Percentiles rank a stretch among this genome's conserved stretches.
Conservation (phyloP, 2,329 filamentous ascomycete species). For the Pleurostoma richardsiae region DNA sequence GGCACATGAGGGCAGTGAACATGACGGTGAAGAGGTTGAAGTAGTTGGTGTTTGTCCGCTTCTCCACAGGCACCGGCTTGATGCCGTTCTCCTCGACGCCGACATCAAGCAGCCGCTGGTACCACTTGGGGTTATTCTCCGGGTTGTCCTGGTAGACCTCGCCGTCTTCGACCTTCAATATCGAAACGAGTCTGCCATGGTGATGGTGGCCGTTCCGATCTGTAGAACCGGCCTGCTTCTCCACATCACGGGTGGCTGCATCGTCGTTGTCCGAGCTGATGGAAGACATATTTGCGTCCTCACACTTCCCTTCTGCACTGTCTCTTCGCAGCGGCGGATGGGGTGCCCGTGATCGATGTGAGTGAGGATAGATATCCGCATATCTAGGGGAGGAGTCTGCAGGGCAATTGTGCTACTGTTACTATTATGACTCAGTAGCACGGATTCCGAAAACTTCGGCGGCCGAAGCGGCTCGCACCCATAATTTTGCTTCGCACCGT, state of each 20-base stretch:
- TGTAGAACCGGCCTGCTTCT: constrained; percentile 8
- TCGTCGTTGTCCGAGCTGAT: background rate
- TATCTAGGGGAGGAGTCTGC: too few relatives aligned
- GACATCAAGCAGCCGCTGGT: constrained; percentile 33
- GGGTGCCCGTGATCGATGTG: background rate
- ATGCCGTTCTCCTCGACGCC: constrained; percentile 51
- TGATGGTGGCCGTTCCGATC: background rate
- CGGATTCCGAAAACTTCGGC: too few relatives aligned
- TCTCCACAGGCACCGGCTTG: constrained; percentile 48
- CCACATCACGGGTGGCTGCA: constrained; percentile 8
- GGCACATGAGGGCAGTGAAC: constrained; percentile 52
- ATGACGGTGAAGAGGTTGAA: constrained; percentile 56
- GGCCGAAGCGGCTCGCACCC: too few relatives aligned
- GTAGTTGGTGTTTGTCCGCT: constrained; percentile 47
- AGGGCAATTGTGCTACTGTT: too few relatives aligned
- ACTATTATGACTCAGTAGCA: too few relatives aligned
- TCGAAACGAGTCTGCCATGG: constrained; percentile 13
- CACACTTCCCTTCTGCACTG: background rate
- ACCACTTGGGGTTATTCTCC: constrained; percentile 30
- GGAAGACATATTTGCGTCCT: constrained; percentile 4
- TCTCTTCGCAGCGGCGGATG: background rate
- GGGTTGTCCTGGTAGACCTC: constrained; percentile 22
- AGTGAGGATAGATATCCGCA: too few relatives aligned
- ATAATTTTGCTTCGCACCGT: too few relatives aligned
- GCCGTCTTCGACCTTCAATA: constrained; percentile 22